Percentiles rank a stretch among this genome's conserved stretches.
phyloP scores from a whole-genome alignment of 306 rosid genomes.

The Hylodesmum podocarpum region DNA sequence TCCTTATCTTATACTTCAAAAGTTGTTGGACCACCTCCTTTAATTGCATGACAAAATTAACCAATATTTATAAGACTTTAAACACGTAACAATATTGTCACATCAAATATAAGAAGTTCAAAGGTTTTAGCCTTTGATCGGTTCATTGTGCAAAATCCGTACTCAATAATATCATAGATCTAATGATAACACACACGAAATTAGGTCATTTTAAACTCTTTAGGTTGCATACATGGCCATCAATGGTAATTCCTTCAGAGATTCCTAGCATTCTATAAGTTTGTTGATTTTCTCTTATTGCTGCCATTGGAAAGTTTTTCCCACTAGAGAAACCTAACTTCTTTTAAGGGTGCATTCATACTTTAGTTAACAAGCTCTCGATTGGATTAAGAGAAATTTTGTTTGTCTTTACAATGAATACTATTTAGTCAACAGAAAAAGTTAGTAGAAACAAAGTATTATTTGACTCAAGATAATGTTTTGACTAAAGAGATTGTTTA shows the following conservation, averaged over 20 bases:
- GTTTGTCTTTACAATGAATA: background rate
- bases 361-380: background rate
- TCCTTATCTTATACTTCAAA: slow-evolving; percentile 43
- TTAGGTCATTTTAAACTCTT: slow-evolving; percentile 22
- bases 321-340: background rate
- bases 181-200: slow-evolving; percentile 6
- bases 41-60: slow-evolving; percentile 18
- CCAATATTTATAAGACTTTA: background rate
- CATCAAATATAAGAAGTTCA: slow-evolving; percentile 10
- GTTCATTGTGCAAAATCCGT: slow-evolving; percentile 17
- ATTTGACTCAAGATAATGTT: background rate
- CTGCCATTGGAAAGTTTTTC: background rate
- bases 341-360: slow-evolving; percentile 4
- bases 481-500: background rate
- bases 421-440: background rate
- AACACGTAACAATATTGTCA: slow-evolving; percentile 26
- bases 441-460: background rate
- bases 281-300: slow-evolving; percentile 8
- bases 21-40: slow-evolving; percentile 32
- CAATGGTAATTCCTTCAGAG: slow-evolving; percentile 5
- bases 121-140: slow-evolving; percentile 25
- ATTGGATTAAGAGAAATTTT: background rate
- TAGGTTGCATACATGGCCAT: slow-evolving; percentile 12
- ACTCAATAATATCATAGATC: slow-evolving; percentile 20
- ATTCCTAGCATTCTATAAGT: slow-evolving; percentile 6